These are phyloP conservation scores for Aspergillus funiculosus DNA, from an alignment of 495 filamentous ascomycete genomes.

Conservation along the genomic window DNA sequence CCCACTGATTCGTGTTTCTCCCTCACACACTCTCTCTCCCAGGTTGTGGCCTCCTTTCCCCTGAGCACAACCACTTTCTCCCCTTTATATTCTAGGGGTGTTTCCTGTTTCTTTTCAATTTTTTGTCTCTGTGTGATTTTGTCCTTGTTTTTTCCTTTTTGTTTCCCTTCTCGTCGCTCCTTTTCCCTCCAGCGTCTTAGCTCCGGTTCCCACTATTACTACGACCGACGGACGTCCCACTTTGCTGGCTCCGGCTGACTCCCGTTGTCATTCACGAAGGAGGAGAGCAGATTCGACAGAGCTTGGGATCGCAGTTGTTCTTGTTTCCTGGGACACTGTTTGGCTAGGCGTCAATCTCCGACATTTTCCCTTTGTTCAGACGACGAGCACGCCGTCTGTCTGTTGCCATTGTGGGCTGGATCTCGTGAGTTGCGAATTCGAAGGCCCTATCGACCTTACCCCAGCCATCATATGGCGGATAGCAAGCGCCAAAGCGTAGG, in stretches of 20 bases:
- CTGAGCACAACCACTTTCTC: constrained; percentile 10
- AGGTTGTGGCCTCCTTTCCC: constrained; percentile 2
- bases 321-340: not conserved
- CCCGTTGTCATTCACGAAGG: constrained; percentile 10
- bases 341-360: not conserved
- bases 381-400: too few species aligned
- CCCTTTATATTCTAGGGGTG: constrained; percentile 7
- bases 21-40: constrained; percentile 5
- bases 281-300: constrained; percentile 8
- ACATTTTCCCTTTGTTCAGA: too few species aligned
- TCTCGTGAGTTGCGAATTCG: not conserved
- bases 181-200: constrained; percentile 13
- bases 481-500: constrained; percentile 43
- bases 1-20: too few species aligned
- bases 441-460: not conserved
- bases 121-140: constrained; percentile 2
- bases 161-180: constrained; percentile 18
- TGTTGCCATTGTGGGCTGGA: constrained; percentile 1
- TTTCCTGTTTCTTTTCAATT: constrained; percentile 12
- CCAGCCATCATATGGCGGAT: constrained; percentile 35
- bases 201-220: constrained; percentile 19
- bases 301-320: not conserved
- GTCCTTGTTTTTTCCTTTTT: constrained; percentile 6
- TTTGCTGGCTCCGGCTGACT: constrained; percentile 9
- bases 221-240: constrained; percentile 26